These are phyloP conservation scores for Boletus vermiculosoides DNA, from an alignment of 768 basidiomycete species.

Conservation along the genomic window DNA sequence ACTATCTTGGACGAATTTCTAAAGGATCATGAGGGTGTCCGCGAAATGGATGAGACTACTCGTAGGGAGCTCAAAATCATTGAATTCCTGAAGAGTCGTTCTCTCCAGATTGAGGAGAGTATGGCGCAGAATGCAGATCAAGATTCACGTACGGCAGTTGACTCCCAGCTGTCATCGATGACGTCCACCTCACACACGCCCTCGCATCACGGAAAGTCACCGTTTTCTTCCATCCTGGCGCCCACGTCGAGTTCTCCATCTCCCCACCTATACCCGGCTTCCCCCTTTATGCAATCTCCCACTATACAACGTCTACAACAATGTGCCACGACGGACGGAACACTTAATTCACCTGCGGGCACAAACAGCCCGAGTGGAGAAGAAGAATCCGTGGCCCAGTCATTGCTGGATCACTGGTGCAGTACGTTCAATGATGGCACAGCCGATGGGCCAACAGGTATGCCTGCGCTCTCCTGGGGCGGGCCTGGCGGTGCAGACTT, in stretches of 20 bases:
- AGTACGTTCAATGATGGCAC: constrained; percentile 72
- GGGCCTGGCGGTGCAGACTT: constrained; percentile 57
- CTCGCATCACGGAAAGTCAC: constrained; percentile 16
- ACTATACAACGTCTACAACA: constrained; percentile 63
- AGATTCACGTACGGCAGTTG: constrained; percentile 10
- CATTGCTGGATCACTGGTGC: constrained; percentile 81
- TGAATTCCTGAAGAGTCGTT: constrained; percentile 72
- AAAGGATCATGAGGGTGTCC: constrained; percentile 47
- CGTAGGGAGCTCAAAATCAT: constrained; percentile 81
- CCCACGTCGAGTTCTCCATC: constrained; percentile 19
- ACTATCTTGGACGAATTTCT: constrained; percentile 77
- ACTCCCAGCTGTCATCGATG: constrained; percentile 38
- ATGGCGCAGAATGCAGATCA: constrained; percentile 21
- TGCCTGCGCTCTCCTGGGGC: constrained; percentile 56
- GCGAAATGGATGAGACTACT: constrained; percentile 81
- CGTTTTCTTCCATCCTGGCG: constrained; percentile 27
- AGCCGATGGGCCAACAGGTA: constrained; percentile 48
- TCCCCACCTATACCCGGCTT: constrained; percentile 26
- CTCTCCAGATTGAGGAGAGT: constrained; percentile 49
- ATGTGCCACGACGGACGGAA: constrained; percentile 39
- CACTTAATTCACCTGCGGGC: constrained; percentile 57
- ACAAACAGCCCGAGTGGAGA: constrained; percentile 71
- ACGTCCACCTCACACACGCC: constrained; percentile 8
- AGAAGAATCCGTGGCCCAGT: constrained; percentile 74
- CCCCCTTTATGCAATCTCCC: constrained; percentile 41